Evolutionary conservation across 768 basidiomycete species (phyloP).

Genomic region (Paxillus rubicundulus): DNA sequence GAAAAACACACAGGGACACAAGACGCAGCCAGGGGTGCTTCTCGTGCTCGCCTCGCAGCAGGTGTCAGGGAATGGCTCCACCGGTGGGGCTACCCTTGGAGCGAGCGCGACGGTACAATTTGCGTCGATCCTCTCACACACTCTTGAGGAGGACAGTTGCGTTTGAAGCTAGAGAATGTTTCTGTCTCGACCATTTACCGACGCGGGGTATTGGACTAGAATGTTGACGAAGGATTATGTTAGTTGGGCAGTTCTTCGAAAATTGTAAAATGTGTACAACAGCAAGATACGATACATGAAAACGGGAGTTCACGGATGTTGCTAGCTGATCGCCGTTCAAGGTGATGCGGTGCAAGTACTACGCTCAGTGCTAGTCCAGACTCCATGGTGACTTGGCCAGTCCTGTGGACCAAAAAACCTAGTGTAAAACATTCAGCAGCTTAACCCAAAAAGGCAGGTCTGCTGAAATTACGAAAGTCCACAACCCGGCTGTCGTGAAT

Average conservation of each 20-base stretch:
- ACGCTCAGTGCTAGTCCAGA: no score
- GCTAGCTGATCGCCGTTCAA: background rate
- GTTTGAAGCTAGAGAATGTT: constrained; percentile 7
- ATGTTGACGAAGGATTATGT: background rate
- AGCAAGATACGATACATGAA: background rate
- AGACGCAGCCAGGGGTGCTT: constrained; percentile 76
- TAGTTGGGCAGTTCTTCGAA: constrained; percentile 4
- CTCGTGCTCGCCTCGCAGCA: constrained; percentile 77
- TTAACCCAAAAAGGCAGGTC: constrained; percentile 6
- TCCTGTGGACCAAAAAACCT: background rate
- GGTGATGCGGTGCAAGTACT: background rate
- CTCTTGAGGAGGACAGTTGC: constrained; percentile 22
- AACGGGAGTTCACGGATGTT: background rate
- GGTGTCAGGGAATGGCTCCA: constrained; percentile 91
- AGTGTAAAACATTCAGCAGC: background rate
- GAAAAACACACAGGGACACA: constrained; percentile 96
- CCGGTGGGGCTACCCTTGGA: constrained; percentile 96
- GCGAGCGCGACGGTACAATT: constrained; percentile 85
- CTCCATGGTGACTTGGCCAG: no score
- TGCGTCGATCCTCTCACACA: constrained; percentile 88
- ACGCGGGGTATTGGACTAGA: constrained; percentile 1
- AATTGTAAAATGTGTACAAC: constrained; percentile 11
- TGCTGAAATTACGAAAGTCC: background rate
- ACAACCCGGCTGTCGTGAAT: background rate
- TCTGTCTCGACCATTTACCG: background rate